A percentile compares a stretch with the other conserved stretches of the same genome.
Evolutionary conservation across 2,329 filamentous ascomycete genomes (phyloP).

Genomic region (Diaporthe citri): DNA sequence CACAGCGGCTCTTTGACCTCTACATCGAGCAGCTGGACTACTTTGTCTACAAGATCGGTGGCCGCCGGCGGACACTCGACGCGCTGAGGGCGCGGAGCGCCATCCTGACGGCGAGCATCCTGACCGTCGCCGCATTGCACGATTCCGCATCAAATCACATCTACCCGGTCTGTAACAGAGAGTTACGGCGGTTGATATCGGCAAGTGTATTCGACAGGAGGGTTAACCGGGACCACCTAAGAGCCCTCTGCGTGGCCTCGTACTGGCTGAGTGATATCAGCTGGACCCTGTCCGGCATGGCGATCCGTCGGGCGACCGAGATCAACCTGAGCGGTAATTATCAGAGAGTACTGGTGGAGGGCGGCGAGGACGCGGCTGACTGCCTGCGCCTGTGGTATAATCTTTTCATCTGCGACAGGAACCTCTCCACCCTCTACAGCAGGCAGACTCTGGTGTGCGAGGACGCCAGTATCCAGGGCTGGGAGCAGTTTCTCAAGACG

Average conservation of each 20-base stretch:
- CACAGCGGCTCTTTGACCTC: conserved; percentile 63
- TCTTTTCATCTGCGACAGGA: conserved; percentile 71
- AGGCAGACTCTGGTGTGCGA: conserved; percentile 70
- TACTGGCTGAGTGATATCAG: conserved; percentile 74
- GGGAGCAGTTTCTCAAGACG: conserved; percentile 67
- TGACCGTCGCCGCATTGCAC: conserved; percentile 60
- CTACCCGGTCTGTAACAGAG: conserved; percentile 43
- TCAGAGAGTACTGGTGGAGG: conserved; percentile 53
- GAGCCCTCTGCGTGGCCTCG: conserved; percentile 70
- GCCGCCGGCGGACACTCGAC: conserved; percentile 62
- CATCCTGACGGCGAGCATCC: conserved; percentile 64
- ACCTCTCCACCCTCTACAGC: conserved; percentile 72
- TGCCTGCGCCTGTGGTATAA: conserved; percentile 72
- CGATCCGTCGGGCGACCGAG: conserved; percentile 63
- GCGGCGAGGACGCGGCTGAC: conserved; percentile 60
- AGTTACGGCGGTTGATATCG: conserved; percentile 42
- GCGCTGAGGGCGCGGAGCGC: conserved; percentile 67
- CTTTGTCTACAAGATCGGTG: conserved; percentile 63
- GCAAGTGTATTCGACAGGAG: conserved; percentile 52
- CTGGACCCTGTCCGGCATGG: conserved; percentile 71
- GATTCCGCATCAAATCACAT: conserved; percentile 39
- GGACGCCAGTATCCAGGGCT: conserved; percentile 68
- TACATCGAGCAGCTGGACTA: conserved; percentile 65
- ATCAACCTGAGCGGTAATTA: conserved; percentile 59
- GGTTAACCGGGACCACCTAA: conserved; percentile 62